Evolutionary conservation across 1,139 yeast species (phyloP), one percentile per base, ranked within the genome.

Genomic region (Kluyveromyces marxianus): DNA sequence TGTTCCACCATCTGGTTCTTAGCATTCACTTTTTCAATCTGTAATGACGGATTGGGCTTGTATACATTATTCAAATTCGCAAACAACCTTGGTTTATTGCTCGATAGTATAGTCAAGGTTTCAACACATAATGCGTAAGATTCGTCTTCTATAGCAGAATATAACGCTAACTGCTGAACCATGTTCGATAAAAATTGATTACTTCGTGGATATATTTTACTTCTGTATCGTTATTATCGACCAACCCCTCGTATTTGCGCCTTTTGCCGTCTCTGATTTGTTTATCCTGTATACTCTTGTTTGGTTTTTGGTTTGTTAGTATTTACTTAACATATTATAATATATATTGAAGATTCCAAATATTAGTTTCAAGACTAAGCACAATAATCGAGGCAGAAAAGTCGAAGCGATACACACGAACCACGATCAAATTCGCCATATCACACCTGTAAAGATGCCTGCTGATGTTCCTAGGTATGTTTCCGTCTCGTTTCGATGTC

Each of bases 381-480:
- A 14, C 21, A 14, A 14, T 14, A 14, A 14, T 14, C 2, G 21
- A 14, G 2, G 21, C 21, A 14, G 21, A 14, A 14, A 14, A 14
- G 21, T 14, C 21, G 21, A 14, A 14, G 21, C 21, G 21, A 14
- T 14, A 14, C 21, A 14, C 21, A 14, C 21, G 21, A 14, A 14
- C 21, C 21, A 14, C 21, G 2, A 14, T 14, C 21, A 14, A 14
- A 14, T 14, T 14, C 21, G 21, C 21, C 21, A 14, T 14, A 14
- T 14, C 21, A 14, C 21, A 14, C 21, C 34, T 10, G 34, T 4
- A 32, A 32, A 32, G 8, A 37, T 37, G 41, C 26, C 41, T 37
- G 41, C 25, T 7, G 83, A 80, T 58, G 76, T 81, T 49, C 86
- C 87, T 48, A 70, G 71, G 50, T 46, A 46, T 37, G 49, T 46